Evolutionary conservation across 345 rosid species (phyloP).

Genomic region (Camelina neglecta): DNA sequence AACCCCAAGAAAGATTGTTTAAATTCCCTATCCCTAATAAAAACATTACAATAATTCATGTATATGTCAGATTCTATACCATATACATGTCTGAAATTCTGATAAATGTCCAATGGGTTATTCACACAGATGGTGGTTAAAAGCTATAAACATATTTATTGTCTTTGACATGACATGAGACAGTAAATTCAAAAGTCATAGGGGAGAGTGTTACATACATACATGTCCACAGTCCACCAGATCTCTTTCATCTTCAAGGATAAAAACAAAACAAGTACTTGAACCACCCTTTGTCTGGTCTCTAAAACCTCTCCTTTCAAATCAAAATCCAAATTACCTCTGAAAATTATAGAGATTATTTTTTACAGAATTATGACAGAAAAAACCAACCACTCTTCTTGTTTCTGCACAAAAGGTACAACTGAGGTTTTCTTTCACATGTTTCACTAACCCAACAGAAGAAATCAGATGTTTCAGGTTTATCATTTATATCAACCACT

Average conservation of each 20-base stretch:
- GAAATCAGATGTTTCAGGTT: conserved; percentile 40
- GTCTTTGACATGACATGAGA: conserved; percentile 31
- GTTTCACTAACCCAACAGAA: conserved; percentile 37
- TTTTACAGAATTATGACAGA: background rate
- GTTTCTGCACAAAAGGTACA: conserved; percentile 37
- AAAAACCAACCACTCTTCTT: conserved; percentile 39
- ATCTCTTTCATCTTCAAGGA: conserved; percentile 39
- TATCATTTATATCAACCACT: conserved; percentile 37
- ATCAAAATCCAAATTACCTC: conserved; percentile 15
- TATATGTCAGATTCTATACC: background rate
- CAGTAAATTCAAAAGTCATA: conserved; percentile 33
- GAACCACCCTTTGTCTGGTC: conserved; percentile 42
- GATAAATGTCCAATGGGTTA: conserved; percentile 26
- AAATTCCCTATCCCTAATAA: background rate
- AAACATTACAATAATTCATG: conserved; percentile 14
- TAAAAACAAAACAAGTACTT: conserved; percentile 44
- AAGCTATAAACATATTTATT: conserved; percentile 33
- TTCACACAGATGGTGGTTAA: conserved; percentile 29
- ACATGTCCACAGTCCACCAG: conserved; percentile 17
- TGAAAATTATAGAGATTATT: background rate
- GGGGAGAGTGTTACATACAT: conserved; percentile 8
- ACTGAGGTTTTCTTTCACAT: conserved; percentile 42
- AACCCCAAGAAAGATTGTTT: background rate
- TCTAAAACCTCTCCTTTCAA: conserved; percentile 35
- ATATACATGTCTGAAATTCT: background rate